Conservation (phyloP, 164 flowering plant genomes). For the Akebia trifoliata region DNA sequence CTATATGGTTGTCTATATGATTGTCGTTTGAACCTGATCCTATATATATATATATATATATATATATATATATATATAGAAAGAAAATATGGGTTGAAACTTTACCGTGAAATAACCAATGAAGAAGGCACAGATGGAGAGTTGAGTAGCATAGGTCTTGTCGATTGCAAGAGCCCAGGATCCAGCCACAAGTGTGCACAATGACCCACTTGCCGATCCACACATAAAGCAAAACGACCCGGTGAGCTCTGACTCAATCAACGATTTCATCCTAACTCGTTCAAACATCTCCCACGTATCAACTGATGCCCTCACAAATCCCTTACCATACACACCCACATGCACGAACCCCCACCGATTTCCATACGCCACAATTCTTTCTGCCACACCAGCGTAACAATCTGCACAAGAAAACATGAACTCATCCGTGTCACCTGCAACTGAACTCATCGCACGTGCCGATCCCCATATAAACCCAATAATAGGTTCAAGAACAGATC, state of each 20-base stretch:
- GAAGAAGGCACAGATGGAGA: conserved; percentile 49
- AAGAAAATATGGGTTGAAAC: too few relatives aligned
- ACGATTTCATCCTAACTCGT: conserved; percentile 28
- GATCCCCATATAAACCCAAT: conserved; percentile 33
- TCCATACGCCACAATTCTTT: conserved; percentile 29
- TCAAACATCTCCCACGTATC: conserved; percentile 58
- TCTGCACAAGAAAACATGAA: conserved; percentile 62
- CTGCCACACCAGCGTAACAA: conserved; percentile 45
- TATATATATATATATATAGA: too few relatives aligned
- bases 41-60: too few relatives aligned
- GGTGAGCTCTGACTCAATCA: conserved; percentile 65
- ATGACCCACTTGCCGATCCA: conserved; percentile 45
- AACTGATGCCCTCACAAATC: conserved; percentile 47
- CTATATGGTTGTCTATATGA: too few relatives aligned
- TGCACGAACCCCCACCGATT: conserved; percentile 73
- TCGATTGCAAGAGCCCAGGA: conserved; percentile 49
- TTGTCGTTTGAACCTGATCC: background rate
- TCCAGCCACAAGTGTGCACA: conserved; percentile 40
- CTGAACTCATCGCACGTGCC: conserved; percentile 34
- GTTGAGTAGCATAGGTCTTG: conserved; percentile 31
- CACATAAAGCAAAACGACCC: conserved; percentile 58
- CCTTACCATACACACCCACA: conserved; percentile 48
- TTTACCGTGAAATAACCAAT: conserved; percentile 63
- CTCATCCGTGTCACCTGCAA: conserved; percentile 56
- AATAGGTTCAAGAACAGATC: conserved; percentile 46